Percentiles rank a stretch among this genome's conserved stretches.
phyloP scores from a whole-genome alignment of 768 basidiomycete species.

The Pilatotrama ljubarskyi region DNA sequence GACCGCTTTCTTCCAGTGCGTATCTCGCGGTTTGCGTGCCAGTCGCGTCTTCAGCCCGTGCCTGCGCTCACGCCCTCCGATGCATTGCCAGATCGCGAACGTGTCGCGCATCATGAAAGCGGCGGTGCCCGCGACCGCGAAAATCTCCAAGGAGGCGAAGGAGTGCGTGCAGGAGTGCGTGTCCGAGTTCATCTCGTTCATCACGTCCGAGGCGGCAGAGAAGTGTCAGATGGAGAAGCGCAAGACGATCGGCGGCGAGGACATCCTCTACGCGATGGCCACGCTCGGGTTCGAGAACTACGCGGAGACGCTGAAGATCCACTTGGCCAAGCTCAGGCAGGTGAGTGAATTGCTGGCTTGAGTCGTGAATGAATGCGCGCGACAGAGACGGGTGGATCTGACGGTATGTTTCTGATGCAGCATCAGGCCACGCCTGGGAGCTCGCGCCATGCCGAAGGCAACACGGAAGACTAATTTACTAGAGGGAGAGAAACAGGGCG shows the following conservation, averaged over 20 bases:
- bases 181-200: slow-evolving; percentile 97
- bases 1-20: slow-evolving; percentile 92
- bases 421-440: slow-evolving; percentile 17
- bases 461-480: slow-evolving; percentile 4
- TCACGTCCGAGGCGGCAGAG: slow-evolving; percentile 95
- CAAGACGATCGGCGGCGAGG: slow-evolving; percentile 97
- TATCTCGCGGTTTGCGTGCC: slow-evolving; percentile 17
- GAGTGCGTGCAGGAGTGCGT: slow-evolving; percentile 99
- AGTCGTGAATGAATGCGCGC: neutral
- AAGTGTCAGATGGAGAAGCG: slow-evolving; percentile 93
- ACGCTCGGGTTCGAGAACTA: slow-evolving; percentile 94
- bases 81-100: slow-evolving; percentile 93
- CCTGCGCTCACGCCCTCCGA: neutral
- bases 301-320: slow-evolving; percentile 88
- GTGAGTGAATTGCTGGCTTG: slow-evolving; percentile 37
- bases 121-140: slow-evolving; percentile 84
- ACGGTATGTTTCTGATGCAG: neutral
- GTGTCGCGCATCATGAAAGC: slow-evolving; percentile 98
- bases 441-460: slow-evolving; percentile 4
- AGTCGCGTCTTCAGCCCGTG: neutral
- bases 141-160: slow-evolving; percentile 97
- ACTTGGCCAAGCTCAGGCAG: slow-evolving; percentile 87
- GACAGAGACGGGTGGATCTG: neutral
- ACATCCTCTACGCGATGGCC: slow-evolving; percentile 93
- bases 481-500: neutral